These are phyloP conservation scores for Phoma sp. DNA, from an alignment of 2,329 filamentous ascomycete species.

Conservation along the genomic window DNA sequence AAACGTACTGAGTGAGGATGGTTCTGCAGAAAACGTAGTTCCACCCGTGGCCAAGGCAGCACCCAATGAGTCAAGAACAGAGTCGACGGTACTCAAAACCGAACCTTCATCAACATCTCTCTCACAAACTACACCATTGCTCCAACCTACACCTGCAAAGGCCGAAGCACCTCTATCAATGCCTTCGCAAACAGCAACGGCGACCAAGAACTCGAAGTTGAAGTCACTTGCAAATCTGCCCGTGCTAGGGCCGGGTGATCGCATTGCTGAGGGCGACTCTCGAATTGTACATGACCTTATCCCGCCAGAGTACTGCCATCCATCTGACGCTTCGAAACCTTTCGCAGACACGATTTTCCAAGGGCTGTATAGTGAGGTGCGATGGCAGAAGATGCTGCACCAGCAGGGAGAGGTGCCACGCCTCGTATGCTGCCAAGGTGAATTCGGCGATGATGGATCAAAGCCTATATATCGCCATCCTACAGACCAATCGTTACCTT, in stretches of 20 bases:
- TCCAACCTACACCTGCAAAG: background rate
- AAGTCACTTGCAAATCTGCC: conserved; percentile 49
- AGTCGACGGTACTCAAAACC: background rate
- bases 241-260: conserved; percentile 58
- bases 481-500: conserved; percentile 81
- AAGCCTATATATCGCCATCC: conserved; percentile 96
- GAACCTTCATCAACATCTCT: background rate
- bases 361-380: conserved; percentile 74
- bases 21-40: background rate
- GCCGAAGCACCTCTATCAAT: background rate
- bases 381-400: conserved; percentile 92
- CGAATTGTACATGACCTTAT: conserved; percentile 75
- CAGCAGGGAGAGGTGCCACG: conserved; percentile 90
- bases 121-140: background rate
- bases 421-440: conserved; percentile 87
- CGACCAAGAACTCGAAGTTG: conserved; percentile 39
- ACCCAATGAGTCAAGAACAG: background rate
- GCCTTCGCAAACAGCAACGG: conserved; percentile 3
- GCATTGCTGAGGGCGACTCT: conserved; percentile 82
- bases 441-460: conserved; percentile 70
- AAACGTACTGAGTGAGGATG: background rate
- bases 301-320: conserved; percentile 48
- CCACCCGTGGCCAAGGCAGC: background rate
- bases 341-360: conserved; percentile 71
- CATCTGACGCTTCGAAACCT: conserved; percentile 40